Evolutionary conservation across 768 basidiomycete species (phyloP), one percentile per base, ranked within the genome.

Genomic region (Collybia sordida): DNA sequence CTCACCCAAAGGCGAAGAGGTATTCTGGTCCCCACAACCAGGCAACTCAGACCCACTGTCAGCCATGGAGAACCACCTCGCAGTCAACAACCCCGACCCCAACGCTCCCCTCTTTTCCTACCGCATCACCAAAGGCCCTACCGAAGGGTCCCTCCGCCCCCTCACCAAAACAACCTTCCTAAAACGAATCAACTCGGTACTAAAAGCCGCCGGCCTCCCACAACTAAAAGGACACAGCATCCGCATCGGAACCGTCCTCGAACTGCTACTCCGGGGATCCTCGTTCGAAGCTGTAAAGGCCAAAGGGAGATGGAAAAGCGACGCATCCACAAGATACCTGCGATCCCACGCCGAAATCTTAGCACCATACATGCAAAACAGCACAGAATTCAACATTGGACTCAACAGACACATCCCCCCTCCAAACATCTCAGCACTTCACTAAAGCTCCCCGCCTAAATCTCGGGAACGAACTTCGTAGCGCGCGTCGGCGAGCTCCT

Each of bases 281-380:
- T 65, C 70, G 4, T 69, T 76, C 35, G 66, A 75, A 4, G 65
- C 67, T 0, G 60, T 73, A 23, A 71, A 71, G 39, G 54, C 58
- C 0, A 73, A 61, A 21, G 70, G 72, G 0, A 41, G 64, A 0
- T 77, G 73, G 75, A 49, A 54, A 0, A 67, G 70, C 37, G 61
- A 74, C 23, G 53, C 51, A 2, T 59, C 54, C 25, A 12, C 14
- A 12, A 23, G 19, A 1, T 59, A 59, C 48, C 44, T 56, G 5
- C 48, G 50, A 3, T 46, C 47, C 15, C 58, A 59, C 27, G 53
- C 50, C 2, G 39, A 52, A 15, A 48, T 59, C n/a, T 40, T 59
- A 3, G 58, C 58, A n/a, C 58, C 45, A 14, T 52, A 59, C 50
- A 51, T 52, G n/a, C 55, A 59, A 46, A 45, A 23, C n/a, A n/a